These are phyloP conservation scores for Cairneyella variabilis DNA, from an alignment of 495 filamentous ascomycete species.

Conservation along the genomic window DNA sequence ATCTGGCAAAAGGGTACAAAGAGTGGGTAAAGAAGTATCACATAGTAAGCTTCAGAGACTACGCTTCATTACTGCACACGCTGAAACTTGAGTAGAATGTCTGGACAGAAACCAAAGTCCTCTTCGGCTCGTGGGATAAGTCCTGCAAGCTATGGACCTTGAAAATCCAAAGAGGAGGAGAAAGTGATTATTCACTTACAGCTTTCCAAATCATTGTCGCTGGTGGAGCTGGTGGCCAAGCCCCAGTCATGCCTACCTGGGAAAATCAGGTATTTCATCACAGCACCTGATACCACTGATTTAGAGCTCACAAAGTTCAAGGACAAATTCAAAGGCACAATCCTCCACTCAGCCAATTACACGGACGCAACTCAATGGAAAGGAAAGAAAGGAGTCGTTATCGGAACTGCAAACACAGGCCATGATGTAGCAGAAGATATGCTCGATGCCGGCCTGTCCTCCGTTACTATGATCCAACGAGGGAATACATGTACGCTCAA, in stretches of 20 bases:
- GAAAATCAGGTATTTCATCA: constrained; percentile 6
- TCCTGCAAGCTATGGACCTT: constrained; percentile 29
- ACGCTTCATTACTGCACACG: constrained; percentile 25
- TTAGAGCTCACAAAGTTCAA: not conserved
- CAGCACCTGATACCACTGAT: not conserved
- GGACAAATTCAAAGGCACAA: constrained; percentile 26
- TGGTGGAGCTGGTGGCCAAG: constrained; percentile 30
- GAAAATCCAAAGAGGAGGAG: constrained; percentile 15
- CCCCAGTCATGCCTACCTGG: constrained; percentile 30
- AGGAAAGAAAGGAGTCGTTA: constrained; percentile 35
- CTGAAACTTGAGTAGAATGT: not conserved
- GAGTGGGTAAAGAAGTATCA: constrained; percentile 33
- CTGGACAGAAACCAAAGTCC: not conserved
- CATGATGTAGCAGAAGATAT: constrained; percentile 44
- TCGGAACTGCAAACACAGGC: constrained; percentile 44
- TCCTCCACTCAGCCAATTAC: constrained; percentile 36
- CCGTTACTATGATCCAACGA: constrained; percentile 39
- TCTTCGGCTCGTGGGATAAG: constrained; percentile 11
- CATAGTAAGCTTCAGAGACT: constrained; percentile 24
- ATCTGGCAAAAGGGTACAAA: constrained; percentile 33
- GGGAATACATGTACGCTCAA: constrained; percentile 27
- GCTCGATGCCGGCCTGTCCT: constrained; percentile 30
- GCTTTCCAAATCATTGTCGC: constrained; percentile 30
- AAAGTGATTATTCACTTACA: constrained; percentile 14
- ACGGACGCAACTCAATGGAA: constrained; percentile 27